Base-by-base conservation (phyloP, 192 early-diverging fungal genomes). In the Backusella tuberculispora region DNA sequence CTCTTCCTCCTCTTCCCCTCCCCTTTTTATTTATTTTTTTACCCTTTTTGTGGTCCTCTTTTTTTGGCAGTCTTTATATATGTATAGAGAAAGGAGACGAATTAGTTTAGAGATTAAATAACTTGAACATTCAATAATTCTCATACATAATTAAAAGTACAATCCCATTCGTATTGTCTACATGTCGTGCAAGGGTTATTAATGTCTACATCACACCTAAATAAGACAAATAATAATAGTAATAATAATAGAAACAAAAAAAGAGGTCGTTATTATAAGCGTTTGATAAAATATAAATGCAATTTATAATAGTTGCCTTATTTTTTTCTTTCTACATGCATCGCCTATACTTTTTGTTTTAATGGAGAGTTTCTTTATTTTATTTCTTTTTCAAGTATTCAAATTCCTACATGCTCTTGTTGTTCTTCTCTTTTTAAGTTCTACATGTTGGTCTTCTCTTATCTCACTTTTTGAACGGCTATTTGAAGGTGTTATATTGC, bases 21-120 rank as follows among this genome's bases (percentile, higher is more conserved):
- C 12, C 24, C 24, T 56, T 13, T 13, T 56, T 66, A 47, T 41
- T 53, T 17, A 66, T 46, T 63, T 17, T 15, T 7, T 74, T 74
- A 79, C 68, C 77, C 77, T 70, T 79, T 79, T 46, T 73, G 77
- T 8, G 77, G 77, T 2, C 77, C 77, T 34, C 77, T 45, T 38
- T 79, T 79, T 71, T 69, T 68, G 19, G 73, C 56, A 17, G 56
- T 69, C 68, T 76, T 37, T 24, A n/a, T 6, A 38, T 34, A 34
- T 34, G 29, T 34, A 34, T 34, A 34, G 29, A 34, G 2, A 34
- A 34, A 34, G 29, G 2, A 34, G 2, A 34, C 29, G 29, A 34
- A 38, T 50, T 13, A 56, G 29, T n/a, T 63, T 21, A 29, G n/a
- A 37, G 3, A 63, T 66, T 2, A 34, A 34, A 34, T 34, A 2